Percentiles rank a stretch among this genome's conserved stretches.
These are phyloP conservation scores for Gleditsia sinensis DNA, from an alignment of 306 rosid genomes.

Conservation along the genomic window DNA sequence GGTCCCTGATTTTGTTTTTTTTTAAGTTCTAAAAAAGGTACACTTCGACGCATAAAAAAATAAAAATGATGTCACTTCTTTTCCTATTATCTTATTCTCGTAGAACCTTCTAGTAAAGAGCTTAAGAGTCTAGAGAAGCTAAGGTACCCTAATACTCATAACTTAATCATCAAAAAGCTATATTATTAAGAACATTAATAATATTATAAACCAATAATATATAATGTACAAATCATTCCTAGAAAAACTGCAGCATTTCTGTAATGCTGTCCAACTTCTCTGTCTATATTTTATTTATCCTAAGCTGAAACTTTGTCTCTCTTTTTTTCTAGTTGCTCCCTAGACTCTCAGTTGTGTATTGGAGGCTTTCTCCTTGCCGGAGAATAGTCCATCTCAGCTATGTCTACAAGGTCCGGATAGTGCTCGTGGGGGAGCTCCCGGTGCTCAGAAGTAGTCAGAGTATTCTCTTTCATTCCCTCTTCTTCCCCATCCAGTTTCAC, in stretches of 20 bases:
- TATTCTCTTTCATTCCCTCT: conserved; percentile 32
- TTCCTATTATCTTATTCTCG: background rate
- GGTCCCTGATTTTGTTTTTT: conserved; percentile 15
- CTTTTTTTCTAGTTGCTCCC: background rate
- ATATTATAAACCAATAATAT: conserved; percentile 37
- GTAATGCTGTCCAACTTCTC: conserved; percentile 56
- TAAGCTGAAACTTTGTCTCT: conserved; percentile 21
- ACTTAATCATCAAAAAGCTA: conserved; percentile 34
- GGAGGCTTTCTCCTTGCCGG: conserved; percentile 86
- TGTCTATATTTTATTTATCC: conserved; percentile 31
- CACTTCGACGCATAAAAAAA: background rate
- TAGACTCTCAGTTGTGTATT: conserved; percentile 67
- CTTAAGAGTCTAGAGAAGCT: conserved; percentile 6
- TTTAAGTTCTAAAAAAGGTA: conserved; percentile 18
- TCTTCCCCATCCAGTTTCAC: conserved; percentile 32
- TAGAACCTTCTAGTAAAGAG: background rate
- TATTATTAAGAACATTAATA: conserved; percentile 14
- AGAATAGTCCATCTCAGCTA: conserved; percentile 90
- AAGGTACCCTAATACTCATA: conserved; percentile 30
- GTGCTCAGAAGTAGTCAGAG: conserved; percentile 33
- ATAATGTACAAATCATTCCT: conserved; percentile 57
- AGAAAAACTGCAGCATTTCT: conserved; percentile 76
- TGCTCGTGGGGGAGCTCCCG: conserved; percentile 32
- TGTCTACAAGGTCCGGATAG: conserved; percentile 53
- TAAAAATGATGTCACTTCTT: conserved; percentile 21